Conservation (phyloP, 2,329 filamentous ascomycete genomes). For the Penicillium sumatraense region DNA sequence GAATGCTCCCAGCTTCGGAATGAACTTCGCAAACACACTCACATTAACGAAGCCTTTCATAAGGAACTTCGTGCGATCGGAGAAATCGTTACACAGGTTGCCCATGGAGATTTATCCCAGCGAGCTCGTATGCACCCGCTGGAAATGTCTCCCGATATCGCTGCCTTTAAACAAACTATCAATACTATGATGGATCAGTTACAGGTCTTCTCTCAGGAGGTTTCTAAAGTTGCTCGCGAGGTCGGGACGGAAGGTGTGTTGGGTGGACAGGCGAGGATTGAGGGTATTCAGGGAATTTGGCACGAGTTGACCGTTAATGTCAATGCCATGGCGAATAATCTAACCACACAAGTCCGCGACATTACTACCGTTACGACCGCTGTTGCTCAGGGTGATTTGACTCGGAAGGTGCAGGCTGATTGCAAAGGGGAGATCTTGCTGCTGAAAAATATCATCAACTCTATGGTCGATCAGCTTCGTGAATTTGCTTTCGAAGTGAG, state of each 20-base stretch:
- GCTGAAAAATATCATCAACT: constrained; percentile 96
- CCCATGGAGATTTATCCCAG: constrained; percentile 30
- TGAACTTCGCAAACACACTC: constrained; percentile 29
- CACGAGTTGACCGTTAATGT: constrained; percentile 81
- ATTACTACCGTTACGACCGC: constrained; percentile 79
- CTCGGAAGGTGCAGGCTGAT: constrained; percentile 90
- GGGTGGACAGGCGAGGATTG: constrained; percentile 77
- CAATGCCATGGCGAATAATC: constrained; percentile 81
- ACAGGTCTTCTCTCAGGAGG: constrained; percentile 77
- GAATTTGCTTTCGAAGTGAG: constrained; percentile 95
- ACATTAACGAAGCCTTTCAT: constrained; percentile 35
- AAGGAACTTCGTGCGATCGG: constrained; percentile 32
- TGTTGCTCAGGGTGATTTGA: constrained; percentile 79
- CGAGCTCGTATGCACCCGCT: constrained; percentile 28
- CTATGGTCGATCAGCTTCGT: constrained; percentile 94
- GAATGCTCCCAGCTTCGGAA: constrained; percentile 27
- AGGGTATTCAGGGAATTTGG: constrained; percentile 82
- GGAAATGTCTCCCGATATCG: constrained; percentile 31
- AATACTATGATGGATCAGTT: constrained; percentile 86
- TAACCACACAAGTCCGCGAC: constrained; percentile 87
- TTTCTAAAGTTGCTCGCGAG: constrained; percentile 77
- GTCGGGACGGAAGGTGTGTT: constrained; percentile 80
- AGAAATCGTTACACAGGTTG: constrained; percentile 33
- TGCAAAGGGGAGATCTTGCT: constrained; percentile 86
- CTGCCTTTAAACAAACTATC: constrained; percentile 70